Conservation (phyloP, 257 asterid species). For the Solanum gracilifrons region DNA sequence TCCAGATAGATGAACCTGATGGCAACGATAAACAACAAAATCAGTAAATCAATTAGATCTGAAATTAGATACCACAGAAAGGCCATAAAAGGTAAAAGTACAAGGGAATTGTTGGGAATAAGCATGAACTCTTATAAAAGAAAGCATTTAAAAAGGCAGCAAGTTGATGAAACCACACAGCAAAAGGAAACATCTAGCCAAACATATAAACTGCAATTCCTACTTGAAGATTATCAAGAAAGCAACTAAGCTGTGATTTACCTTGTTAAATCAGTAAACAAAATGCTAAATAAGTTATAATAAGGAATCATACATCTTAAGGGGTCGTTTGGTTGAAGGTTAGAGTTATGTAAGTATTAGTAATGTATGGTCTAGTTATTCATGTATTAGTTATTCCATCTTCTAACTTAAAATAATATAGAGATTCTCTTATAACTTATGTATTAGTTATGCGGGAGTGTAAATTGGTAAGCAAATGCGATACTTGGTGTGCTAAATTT, state of each 20-base stretch:
- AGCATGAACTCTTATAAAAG: neutral
- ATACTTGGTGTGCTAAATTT: neutral
- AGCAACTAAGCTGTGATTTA: neutral
- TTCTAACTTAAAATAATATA: neutral
- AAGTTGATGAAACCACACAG: neutral
- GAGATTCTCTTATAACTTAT: neutral
- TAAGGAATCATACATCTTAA: neutral
- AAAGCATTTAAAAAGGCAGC: neutral
- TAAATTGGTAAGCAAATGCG: neutral
- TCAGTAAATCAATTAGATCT: neutral
- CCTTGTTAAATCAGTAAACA: neutral
- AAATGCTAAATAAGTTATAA: neutral
- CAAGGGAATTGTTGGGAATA: neutral
- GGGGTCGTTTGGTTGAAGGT: neutral
- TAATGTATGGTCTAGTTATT: neutral
- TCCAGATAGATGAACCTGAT: conserved; percentile 47
- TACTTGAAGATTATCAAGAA: neutral
- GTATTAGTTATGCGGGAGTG: neutral
- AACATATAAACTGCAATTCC: neutral
- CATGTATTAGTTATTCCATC: neutral
- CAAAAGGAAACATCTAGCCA: neutral
- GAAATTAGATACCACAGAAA: neutral
- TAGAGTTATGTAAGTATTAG: neutral
- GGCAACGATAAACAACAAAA: neutral
- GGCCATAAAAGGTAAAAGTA: neutral